Evolutionary conservation across 208 protist species (phyloP), one percentile per base, ranked within the genome.

Genomic region (Acanthamoeba polyphaga): DNA sequence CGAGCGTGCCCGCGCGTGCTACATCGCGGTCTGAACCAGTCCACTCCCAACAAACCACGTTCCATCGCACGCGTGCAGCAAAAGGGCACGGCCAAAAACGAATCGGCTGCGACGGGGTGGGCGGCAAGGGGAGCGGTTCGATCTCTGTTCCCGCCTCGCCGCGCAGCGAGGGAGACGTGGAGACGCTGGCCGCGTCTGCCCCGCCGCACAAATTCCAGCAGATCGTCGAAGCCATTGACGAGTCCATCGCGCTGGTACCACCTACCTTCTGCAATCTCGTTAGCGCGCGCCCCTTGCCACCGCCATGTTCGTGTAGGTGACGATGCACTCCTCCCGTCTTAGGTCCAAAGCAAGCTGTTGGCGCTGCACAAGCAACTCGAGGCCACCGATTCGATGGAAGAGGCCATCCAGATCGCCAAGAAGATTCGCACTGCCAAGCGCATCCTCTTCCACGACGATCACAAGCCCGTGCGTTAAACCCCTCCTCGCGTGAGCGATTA

Each of bases 361-460:
- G 80, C 49, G 13, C 8, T 88, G 80, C 80, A 62, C 13, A 53
- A 88, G 80, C 80, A 88, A 27, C 49, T 88, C 17, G 80, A 88
- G 27, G 29, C 27, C 49, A 88, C 80, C 17, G 49, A 88, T 9
- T 88, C 80, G 46, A 88, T 88, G 80, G 80, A 88, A 27, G 80
- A 88, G 49, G 80, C 80, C 80, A 88, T 88, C 29, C 80, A 88
- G 32, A 88, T 88, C 24, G 80, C 80, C 22, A 88, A 62, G 49
- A 88, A 88, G 80, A 88, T 88, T 9, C 80, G 80, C 80, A 88
- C 80, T 2, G 80, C 80, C 38, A 88, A 88, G 46, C 43, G 80
- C 29, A 88, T 88, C n/a, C 80, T 88, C 10, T 88, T 58, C 27
- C 80, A 64, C 29, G 80, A 88, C 27, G 60, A 66, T 8, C 60